Evolutionary conservation across 768 basidiomycete genomes (phyloP), one percentile per base, ranked within the genome.

Genomic region (Rhizopogon sp.): DNA sequence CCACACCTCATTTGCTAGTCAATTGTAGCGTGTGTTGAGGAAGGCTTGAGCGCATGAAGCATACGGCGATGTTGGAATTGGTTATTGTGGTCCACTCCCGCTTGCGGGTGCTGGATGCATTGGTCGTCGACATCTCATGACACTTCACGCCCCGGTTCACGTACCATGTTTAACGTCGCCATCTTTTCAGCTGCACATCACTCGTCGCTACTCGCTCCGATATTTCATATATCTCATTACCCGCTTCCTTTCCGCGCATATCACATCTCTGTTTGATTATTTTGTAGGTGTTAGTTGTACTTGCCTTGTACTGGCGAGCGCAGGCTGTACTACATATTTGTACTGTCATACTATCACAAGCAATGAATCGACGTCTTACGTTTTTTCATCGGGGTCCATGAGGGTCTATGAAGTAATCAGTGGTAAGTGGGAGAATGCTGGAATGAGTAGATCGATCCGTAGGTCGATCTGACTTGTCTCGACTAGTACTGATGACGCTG

Each of bases 1-100:
- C 40, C 54, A 53, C 60, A 66, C 57, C 60, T 58, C 59, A 59
- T 59, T 71, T 71, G 75, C 76, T 66, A 77, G 76, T 67, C 74
- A 71, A 64, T 45, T 59, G 64, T 6, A 43, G 51, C 14, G 17
- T 53, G 39, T 56, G 59, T 50, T 53, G 68, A 56, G 60, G 55
- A 22, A 43, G 17, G 59, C 56, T 70, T 60, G 65, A 68, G 66
- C 57, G 60, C 57, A 61, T 53, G 62, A 60, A 39, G 52, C 20
- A 44, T 47, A 54, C 28, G 56, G 46, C 52, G 59, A 46, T 50
- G 58, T 54, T 45, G 58, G 42, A 41, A 28, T 43, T 52, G 62
- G 53, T 54, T 39, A 35, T 20, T 37, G 35, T n/a, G 14, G 56
- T 53, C 42, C 40, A 55, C 50, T 49, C 59, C 61, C 39, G 69